phyloP scores from a whole-genome alignment of 202 grass and related monocot species.

The Saccharum hybrid region DNA sequence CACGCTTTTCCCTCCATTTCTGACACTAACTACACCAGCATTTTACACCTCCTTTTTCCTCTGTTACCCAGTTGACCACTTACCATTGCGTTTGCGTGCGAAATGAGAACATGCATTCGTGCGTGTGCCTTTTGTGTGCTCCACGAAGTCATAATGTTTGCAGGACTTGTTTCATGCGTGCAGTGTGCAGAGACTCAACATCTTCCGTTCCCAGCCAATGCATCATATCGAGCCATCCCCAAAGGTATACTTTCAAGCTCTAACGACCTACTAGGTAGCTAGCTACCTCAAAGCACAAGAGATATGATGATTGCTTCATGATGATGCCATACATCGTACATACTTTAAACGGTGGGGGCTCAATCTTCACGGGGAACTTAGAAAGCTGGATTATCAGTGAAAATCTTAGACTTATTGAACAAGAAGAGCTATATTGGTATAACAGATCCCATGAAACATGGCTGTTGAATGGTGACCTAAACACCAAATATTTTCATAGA shows the following conservation, averaged over 20 bases:
- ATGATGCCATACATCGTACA: background rate
- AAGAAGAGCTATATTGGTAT: too few relatives aligned
- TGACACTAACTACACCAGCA: background rate
- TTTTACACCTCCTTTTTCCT: background rate
- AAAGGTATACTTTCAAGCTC: constrained; percentile 44
- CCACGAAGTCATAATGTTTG: constrained; percentile 50
- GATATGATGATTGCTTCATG: background rate
- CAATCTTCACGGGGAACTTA: too few relatives aligned
- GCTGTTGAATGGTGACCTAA: too few relatives aligned
- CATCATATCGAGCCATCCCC: constrained; percentile 60
- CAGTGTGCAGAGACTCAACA: constrained; percentile 69
- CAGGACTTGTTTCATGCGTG: constrained; percentile 51
- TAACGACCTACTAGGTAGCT: background rate
- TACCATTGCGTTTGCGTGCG: constrained; percentile 19
- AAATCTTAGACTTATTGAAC: too few relatives aligned
- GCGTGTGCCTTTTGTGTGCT: background rate
- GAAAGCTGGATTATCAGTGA: too few relatives aligned
- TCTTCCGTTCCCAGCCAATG: constrained; percentile 81
- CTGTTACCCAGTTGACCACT: background rate
- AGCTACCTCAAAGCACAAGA: background rate
- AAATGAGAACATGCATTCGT: background rate
- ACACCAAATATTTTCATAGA: too few relatives aligned
- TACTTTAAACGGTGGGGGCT: too few relatives aligned
- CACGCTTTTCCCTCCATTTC: background rate
- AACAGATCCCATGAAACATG: too few relatives aligned